Evolutionary conservation across 1,284 basidiomycete species (phyloP).

Genomic region (Porodaedalea pini): DNA sequence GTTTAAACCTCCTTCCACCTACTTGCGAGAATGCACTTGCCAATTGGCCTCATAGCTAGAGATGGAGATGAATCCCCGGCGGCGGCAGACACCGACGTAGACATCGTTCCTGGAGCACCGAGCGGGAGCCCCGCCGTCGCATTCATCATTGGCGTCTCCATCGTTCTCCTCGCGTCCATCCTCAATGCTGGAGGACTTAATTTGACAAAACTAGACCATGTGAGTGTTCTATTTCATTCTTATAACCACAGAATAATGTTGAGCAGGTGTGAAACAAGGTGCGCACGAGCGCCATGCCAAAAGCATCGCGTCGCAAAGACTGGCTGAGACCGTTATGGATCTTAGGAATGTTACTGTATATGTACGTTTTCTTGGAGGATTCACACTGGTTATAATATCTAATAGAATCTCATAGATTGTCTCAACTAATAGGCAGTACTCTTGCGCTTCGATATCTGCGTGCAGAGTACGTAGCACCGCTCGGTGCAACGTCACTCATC

Average conservation of each 20-base stretch:
- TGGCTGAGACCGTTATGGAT: constrained; percentile 80
- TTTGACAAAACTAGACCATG: constrained; percentile 81
- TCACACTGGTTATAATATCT: background rate
- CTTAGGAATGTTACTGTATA: constrained; percentile 78
- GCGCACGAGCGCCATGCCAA: constrained; percentile 67
- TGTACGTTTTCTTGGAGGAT: constrained; percentile 40
- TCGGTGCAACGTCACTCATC: constrained; percentile 80
- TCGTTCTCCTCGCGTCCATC: constrained; percentile 74
- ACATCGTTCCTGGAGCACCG: constrained; percentile 29
- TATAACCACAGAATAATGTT: no score
- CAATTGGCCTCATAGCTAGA: background rate
- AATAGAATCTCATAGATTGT: constrained; percentile 46
- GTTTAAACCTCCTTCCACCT: no score
- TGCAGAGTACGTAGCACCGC: constrained; percentile 85
- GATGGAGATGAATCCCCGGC: background rate
- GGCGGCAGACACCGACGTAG: constrained; percentile 8
- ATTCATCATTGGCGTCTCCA: constrained; percentile 78
- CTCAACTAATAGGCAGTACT: constrained; percentile 82
- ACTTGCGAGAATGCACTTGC: no score
- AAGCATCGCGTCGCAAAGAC: constrained; percentile 61
- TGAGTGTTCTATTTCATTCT: constrained; percentile 30
- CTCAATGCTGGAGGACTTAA: constrained; percentile 84
- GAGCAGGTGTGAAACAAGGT: constrained; percentile 46
- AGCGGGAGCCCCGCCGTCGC: constrained; percentile 59
- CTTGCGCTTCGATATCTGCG: constrained; percentile 84